Conservation (phyloP, 2,329 filamentous ascomycete genomes). For the Ceratocystis cacaofunesta region DNA sequence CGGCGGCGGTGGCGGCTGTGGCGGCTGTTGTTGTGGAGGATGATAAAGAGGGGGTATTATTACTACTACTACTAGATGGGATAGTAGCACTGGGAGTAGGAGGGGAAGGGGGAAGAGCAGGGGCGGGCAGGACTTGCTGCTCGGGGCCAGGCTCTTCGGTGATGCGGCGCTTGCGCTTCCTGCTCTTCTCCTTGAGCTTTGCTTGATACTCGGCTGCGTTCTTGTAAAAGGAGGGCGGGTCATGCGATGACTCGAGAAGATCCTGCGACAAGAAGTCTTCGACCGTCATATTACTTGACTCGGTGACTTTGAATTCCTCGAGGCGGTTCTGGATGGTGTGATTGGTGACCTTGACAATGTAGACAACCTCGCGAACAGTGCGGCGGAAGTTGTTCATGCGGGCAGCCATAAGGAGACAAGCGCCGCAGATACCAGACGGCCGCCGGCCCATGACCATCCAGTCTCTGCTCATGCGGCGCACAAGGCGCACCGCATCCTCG, state of each 20-base stretch:
- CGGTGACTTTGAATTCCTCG: constrained; percentile 79
- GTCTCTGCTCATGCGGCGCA: constrained; percentile 86
- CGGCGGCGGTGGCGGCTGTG: background rate
- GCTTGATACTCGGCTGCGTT: constrained; percentile 45
- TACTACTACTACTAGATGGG: background rate
- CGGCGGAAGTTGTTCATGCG: constrained; percentile 97
- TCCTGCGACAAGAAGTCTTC: constrained; percentile 65
- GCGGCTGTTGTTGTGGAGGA: background rate
- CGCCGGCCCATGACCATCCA: constrained; percentile 95
- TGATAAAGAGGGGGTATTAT: background rate
- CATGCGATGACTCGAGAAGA: constrained; percentile 56
- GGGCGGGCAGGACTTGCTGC: constrained; percentile 15
- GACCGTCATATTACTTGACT: constrained; percentile 71
- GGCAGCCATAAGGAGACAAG: constrained; percentile 83
- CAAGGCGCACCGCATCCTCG: constrained; percentile 71
- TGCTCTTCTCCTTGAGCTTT: constrained; percentile 34
- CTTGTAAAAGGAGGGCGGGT: constrained; percentile 71
- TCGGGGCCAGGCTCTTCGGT: constrained; percentile 24
- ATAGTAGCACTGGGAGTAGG: background rate
- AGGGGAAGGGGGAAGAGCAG: background rate
- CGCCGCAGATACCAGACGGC: constrained; percentile 85
- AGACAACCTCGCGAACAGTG: constrained; percentile 88
- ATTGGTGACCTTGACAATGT: constrained; percentile 91
- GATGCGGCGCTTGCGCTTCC: constrained; percentile 33
- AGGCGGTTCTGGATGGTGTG: constrained; percentile 83